phyloP scores from a whole-genome alignment of 805 yeast species.

The Starmerella bacillaris region DNA sequence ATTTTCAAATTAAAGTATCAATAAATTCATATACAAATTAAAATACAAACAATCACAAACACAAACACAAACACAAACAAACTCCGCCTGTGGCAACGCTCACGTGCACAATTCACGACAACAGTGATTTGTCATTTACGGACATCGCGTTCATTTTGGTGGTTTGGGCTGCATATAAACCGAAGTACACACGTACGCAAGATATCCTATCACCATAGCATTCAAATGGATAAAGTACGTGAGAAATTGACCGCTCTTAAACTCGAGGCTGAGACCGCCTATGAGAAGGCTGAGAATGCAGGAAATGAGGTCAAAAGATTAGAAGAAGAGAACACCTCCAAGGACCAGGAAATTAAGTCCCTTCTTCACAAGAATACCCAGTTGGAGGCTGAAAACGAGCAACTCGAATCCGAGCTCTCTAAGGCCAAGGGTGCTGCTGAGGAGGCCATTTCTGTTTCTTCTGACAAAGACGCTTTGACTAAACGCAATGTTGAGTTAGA shows the following conservation, averaged over 20 bases:
- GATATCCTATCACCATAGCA: too few species aligned
- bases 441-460: constrained; percentile 72
- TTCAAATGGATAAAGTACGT: constrained; percentile 18
- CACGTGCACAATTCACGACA: too few species aligned
- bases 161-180: too few species aligned
- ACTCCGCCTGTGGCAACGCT: too few species aligned
- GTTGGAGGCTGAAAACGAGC: constrained; percentile 62
- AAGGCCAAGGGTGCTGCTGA: constrained; percentile 77
- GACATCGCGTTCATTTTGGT: too few species aligned
- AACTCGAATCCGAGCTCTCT: constrained; percentile 51
- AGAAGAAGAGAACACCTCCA: constrained; percentile 80
- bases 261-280: constrained; percentile 92
- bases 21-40: too few species aligned
- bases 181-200: too few species aligned
- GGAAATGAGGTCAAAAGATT: constrained; percentile 63
- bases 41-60: too few species aligned
- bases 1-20: too few species aligned
- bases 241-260: constrained; percentile 37
- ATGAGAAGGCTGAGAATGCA: constrained; percentile 85
- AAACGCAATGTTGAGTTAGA: constrained; percentile 79
- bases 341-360: constrained; percentile 88
- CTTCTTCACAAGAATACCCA: constrained; percentile 81
- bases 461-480: constrained; percentile 77
- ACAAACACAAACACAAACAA: too few species aligned
- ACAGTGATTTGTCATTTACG: too few species aligned